Base-by-base conservation (phyloP, 2,329 filamentous ascomycete genomes). In the Verticillium longisporum region DNA sequence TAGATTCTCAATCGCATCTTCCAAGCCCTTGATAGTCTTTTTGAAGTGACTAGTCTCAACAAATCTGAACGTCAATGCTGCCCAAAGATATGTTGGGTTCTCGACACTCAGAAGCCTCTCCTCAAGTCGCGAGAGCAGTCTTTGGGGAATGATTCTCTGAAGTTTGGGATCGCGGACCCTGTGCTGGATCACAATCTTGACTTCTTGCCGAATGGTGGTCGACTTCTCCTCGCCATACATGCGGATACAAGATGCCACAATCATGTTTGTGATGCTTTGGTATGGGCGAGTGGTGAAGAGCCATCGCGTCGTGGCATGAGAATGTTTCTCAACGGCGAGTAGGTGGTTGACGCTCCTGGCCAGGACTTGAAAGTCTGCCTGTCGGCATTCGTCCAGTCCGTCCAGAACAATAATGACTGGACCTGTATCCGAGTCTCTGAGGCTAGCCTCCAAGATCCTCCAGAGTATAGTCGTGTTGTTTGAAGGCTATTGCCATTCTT, bases 261-360 rank as follows among this genome's bases (percentile, higher is more conserved):
- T 1, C 58, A 34, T 0, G 0, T 59, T 21, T 10, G 53, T 55
- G 53, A 55, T 55, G 53, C 5, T 11, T 6, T 33, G 13, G 56
- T 58, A 65, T 3, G 63, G 63, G 2, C 63, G 62, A 34, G 60
- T 62, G 0, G 63, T 65, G 0, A 59, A 41, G 1, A 63, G 59
- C 10, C 61, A 59, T 31, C 1, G 63, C 62, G 0, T 59, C 15
- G 0, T 57, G 37, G 58, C 38, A 0, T 45, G 56, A 3, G 32
- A 36, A 1, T 38, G 36, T 6, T 31, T 26, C 54, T 50, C 45
- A 31, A 5, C 14, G 55, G 59, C 1, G 55, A 41, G 2, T 60
- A 65, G 9, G 34, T 54, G 6, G 57, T 18, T 1, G 57, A 58
- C 0, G 61, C 38, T 1, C 11, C 58, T 50, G 5, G 59, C 57